Evolutionary conservation across 1,284 basidiomycete species (phyloP).

Genomic region (Psilocybe mexicana): DNA sequence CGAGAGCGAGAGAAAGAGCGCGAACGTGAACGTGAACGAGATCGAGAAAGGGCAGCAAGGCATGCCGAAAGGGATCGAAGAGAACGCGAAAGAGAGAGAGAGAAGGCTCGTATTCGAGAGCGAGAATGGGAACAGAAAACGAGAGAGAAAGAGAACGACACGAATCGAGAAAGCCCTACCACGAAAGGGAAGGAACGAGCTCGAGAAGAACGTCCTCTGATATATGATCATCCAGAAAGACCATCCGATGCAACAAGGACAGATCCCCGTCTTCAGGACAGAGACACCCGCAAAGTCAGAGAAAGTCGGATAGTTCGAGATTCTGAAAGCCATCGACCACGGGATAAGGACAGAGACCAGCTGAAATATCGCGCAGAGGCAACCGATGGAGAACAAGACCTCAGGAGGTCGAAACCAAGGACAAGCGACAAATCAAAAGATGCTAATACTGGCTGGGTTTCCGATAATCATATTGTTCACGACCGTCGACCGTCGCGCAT

Average conservation of each 20-base stretch:
- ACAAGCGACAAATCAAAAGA: slow-evolving; percentile 22
- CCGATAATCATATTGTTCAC: slow-evolving; percentile 17
- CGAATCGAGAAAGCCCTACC: slow-evolving; percentile 9
- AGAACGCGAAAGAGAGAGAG: slow-evolving; percentile 13
- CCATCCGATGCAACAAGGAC: slow-evolving; percentile 1
- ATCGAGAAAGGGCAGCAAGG: slow-evolving; percentile 7
- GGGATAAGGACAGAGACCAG: slow-evolving; percentile 17
- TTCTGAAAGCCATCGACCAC: slow-evolving; percentile 4
- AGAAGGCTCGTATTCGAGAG: slow-evolving; percentile 7
- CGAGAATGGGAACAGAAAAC: slow-evolving; percentile 4
- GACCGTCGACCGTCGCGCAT: slow-evolving; percentile 16
- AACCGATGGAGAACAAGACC: slow-evolving; percentile 22
- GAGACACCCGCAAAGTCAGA: slow-evolving; percentile 17
- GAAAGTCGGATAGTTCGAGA: slow-evolving; percentile 12
- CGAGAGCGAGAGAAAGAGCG: slow-evolving; percentile 11
- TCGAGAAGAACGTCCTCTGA: slow-evolving; percentile 3
- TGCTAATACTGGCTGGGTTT: slow-evolving; percentile 20
- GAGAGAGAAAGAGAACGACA: slow-evolving; percentile 7
- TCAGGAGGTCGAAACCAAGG: slow-evolving; percentile 16
- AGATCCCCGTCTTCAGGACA: slow-evolving; percentile 12
- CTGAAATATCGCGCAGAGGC: slow-evolving; percentile 22
- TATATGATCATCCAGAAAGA: background rate
- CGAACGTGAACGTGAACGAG: slow-evolving; percentile 9
- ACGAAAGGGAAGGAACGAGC: slow-evolving; percentile 11
- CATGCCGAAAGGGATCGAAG: slow-evolving; percentile 1